These are phyloP conservation scores for Colletotrichum liriopes DNA, from an alignment of 2,329 filamentous ascomycete genomes.

Conservation along the genomic window DNA sequence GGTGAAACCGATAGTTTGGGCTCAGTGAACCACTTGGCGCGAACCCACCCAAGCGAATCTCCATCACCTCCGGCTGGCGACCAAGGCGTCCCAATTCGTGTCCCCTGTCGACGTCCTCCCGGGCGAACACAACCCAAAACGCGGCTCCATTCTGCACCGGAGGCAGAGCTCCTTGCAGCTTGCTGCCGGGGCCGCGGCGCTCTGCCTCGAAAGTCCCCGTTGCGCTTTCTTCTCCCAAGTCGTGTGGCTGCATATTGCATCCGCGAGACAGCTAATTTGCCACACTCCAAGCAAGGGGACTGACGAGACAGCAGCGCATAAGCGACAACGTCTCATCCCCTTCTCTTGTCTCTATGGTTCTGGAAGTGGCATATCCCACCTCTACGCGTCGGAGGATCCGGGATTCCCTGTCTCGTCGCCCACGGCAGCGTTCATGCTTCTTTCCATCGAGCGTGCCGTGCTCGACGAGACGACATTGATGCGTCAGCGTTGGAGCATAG, in stretches of 20 bases:
- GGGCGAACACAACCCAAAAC: neutral
- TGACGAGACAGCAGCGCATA: neutral
- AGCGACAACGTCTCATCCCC: neutral
- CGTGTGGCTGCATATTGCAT: neutral
- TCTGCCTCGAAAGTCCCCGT: neutral
- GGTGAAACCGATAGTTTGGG: constrained; percentile 32
- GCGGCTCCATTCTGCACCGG: neutral
- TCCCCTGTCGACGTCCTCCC: neutral
- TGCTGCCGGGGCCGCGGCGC: too few relatives aligned
- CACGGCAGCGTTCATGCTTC: neutral
- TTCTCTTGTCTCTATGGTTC: neutral
- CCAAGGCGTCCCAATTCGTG: constrained; percentile 1
- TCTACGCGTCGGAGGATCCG: neutral
- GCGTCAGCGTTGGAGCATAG: neutral
- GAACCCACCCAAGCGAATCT: neutral
- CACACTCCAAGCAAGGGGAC: constrained; percentile 27
- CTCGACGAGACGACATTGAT: constrained; percentile 3
- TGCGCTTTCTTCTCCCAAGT: neutral
- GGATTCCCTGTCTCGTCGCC: neutral
- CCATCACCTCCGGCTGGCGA: neutral
- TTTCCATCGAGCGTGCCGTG: neutral
- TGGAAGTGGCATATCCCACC: neutral
- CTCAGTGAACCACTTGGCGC: neutral
- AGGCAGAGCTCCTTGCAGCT: neutral
- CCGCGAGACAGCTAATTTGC: constrained; percentile 30